Conservation (phyloP, 2,329 filamentous ascomycete species). For the Ascocoryne sarcoides region DNA sequence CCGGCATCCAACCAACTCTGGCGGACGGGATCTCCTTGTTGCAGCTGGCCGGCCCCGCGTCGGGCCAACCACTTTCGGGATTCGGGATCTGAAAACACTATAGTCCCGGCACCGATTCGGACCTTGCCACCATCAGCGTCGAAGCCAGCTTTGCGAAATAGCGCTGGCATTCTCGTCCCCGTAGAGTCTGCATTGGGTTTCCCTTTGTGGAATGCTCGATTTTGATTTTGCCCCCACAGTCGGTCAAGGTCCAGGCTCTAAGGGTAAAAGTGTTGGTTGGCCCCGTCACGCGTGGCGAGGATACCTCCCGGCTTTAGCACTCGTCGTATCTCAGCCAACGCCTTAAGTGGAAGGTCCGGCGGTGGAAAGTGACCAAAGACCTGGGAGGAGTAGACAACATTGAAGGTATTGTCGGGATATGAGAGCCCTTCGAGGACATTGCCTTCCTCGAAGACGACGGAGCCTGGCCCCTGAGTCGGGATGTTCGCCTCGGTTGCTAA, state of each 20-base stretch:
- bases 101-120: conserved; percentile 25
- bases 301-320: conserved; percentile 45
- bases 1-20: conserved; percentile 31
- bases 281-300: conserved; percentile 38
- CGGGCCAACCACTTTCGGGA: conserved; percentile 24
- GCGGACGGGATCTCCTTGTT: conserved; percentile 26
- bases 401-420: conserved; percentile 42
- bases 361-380: conserved; percentile 44
- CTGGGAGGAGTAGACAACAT: conserved; percentile 50
- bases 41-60: conserved; percentile 23
- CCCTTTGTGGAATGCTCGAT: conserved; percentile 17
- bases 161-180: conserved; percentile 24
- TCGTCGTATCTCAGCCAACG: conserved; percentile 44
- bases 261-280: conserved; percentile 29
- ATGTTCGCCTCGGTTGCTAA: conserved; percentile 7
- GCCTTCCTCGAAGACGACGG: conserved; percentile 19
- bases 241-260: conserved; percentile 23
- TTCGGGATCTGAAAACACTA: conserved; percentile 24
- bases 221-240: conserved; percentile 24
- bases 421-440: conserved; percentile 21
- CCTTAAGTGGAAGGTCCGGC: conserved; percentile 36
- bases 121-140: conserved; percentile 23
- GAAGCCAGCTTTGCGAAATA: conserved; percentile 30
- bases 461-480: conserved; percentile 8
- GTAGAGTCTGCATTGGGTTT: conserved; percentile 15